phyloP scores from a whole-genome alignment of 106 monocot genomes.

The Dactylorhiza incarnata region DNA sequence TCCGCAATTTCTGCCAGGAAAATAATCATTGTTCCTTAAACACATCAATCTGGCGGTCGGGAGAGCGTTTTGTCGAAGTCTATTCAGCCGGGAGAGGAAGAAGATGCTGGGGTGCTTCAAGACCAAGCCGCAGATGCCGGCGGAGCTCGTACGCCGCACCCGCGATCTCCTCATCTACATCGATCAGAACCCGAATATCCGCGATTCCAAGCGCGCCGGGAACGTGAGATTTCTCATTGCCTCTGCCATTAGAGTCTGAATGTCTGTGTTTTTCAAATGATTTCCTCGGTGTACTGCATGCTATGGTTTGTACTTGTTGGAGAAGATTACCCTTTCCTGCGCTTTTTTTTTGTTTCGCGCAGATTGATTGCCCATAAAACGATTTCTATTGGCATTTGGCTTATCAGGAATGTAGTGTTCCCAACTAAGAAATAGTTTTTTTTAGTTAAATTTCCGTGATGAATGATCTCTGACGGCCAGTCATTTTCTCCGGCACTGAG shows the following conservation, averaged over 20 bases:
- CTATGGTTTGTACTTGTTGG: neutral
- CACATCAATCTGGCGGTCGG: neutral
- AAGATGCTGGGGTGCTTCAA: constrained; percentile 86
- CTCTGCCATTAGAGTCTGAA: neutral
- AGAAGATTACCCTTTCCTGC: no score
- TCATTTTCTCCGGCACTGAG: no score
- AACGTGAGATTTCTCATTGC: constrained; percentile 34
- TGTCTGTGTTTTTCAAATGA: neutral
- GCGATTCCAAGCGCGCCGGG: constrained; percentile 60
- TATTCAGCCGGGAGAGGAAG: neutral
- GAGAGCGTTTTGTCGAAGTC: neutral
- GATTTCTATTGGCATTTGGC: no score
- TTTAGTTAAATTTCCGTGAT: no score
- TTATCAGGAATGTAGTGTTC: no score
- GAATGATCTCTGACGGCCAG: no score
- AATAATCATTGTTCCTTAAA: neutral
- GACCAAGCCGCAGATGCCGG: constrained; percentile 72
- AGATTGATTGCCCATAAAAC: no score
- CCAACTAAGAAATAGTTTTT: no score
- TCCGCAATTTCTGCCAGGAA: no score
- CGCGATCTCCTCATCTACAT: constrained; percentile 50
- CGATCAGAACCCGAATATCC: constrained; percentile 29
- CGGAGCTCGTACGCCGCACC: constrained; percentile 62
- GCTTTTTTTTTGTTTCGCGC: no score
- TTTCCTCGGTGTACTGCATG: neutral